Percentiles rank a stretch among this genome's conserved stretches.
Evolutionary conservation across 192 early-diverging fungal genomes (phyloP).

Genomic region (Powellomyces hirtus): DNA sequence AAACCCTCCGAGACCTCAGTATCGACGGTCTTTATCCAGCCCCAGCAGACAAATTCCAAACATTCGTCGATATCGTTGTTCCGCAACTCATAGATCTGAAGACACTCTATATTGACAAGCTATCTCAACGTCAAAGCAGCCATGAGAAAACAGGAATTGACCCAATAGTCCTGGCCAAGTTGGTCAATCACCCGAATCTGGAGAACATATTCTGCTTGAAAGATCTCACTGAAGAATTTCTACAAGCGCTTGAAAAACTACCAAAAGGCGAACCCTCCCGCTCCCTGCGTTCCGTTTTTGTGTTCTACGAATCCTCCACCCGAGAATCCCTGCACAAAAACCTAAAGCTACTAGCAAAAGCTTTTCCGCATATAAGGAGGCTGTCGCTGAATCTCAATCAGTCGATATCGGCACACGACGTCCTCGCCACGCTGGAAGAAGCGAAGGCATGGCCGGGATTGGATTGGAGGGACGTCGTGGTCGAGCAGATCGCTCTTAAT

Average conservation of each 20-base stretch:
- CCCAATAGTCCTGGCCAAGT: not conserved
- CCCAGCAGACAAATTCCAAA: not conserved
- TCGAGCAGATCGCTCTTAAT: not conserved
- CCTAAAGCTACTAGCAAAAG: not conserved
- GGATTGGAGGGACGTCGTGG: not conserved
- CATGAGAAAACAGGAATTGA: not conserved
- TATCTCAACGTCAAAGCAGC: not conserved
- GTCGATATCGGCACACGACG: not conserved
- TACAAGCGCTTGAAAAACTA: not conserved
- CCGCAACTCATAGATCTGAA: not conserved
- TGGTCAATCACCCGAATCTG: not conserved
- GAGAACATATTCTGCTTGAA: not conserved
- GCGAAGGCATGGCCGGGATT: not conserved
- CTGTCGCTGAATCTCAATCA: not conserved
- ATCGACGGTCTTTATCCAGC: not conserved
- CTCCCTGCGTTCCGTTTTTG: not conserved
- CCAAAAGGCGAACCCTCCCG: not conserved
- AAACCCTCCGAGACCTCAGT: not conserved
- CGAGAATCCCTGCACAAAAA: not conserved
- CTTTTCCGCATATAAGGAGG: not conserved
- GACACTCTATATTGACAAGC: not conserved
- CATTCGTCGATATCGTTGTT: not conserved
- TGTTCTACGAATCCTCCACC: not conserved
- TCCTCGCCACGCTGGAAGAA: not conserved
- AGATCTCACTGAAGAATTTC: not conserved